Percentiles rank a stretch among this genome's conserved stretches.
phyloP scores from a whole-genome alignment of 2,329 filamentous ascomycete species.

The Nothomitra cinnamomea region DNA sequence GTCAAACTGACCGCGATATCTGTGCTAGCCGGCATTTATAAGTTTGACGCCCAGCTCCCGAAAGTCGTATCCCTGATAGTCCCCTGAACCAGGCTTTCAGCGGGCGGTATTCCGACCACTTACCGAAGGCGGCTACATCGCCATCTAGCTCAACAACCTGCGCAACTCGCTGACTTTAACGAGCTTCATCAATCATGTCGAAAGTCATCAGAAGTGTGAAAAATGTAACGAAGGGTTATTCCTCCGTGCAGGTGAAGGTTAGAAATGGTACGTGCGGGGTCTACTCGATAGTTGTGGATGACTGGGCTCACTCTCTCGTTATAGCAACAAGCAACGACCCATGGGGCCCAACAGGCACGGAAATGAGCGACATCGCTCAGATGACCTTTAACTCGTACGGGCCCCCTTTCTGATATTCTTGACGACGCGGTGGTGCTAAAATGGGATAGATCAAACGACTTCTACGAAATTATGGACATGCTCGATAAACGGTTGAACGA shows the following conservation, averaged over 20 bases:
- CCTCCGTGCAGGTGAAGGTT: constrained; percentile 91
- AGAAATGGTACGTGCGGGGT: constrained; percentile 59
- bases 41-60: too few relatives aligned
- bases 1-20: too few relatives aligned
- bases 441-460: constrained; percentile 63
- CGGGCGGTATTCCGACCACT: neutral
- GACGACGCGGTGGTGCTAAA: constrained; percentile 8
- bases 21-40: too few relatives aligned
- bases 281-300: neutral
- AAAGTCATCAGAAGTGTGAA: constrained; percentile 96
- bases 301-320: constrained; percentile 16
- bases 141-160: neutral
- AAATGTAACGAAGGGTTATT: constrained; percentile 99
- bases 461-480: constrained; percentile 99
- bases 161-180: neutral
- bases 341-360: constrained; percentile 93
- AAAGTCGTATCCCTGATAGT: too few relatives aligned
- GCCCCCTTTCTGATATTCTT: constrained; percentile 9
- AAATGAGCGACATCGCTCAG: constrained; percentile 97
- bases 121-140: neutral
- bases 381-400: constrained; percentile 93
- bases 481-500: constrained; percentile 96
- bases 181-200: constrained; percentile 47
- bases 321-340: constrained; percentile 94
- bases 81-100: neutral